phyloP scores from a whole-genome alignment of 2,329 filamentous ascomycete genomes.

The Madurella mycetomatis region DNA sequence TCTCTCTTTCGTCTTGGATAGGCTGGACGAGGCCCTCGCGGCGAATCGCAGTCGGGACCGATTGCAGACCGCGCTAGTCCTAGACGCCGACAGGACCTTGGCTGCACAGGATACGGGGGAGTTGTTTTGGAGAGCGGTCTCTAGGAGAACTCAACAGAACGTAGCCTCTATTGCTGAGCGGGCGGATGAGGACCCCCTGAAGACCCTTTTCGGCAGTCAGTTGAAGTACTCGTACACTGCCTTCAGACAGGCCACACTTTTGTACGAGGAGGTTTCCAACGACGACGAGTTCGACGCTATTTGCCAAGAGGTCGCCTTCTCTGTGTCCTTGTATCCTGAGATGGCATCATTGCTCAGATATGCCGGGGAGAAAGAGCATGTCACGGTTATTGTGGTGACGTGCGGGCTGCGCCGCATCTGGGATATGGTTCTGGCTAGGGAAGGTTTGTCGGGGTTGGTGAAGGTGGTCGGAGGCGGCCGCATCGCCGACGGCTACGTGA shows the following conservation, averaged over 20 bases:
- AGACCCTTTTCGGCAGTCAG: slow-evolving; percentile 40
- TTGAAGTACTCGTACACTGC: slow-evolving; percentile 49
- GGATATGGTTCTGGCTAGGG: slow-evolving; percentile 47
- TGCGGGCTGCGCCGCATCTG: slow-evolving; percentile 51
- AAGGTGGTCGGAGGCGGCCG: slow-evolving; percentile 51
- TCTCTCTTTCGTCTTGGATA: slow-evolving; percentile 24
- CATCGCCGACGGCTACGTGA: slow-evolving; percentile 43
- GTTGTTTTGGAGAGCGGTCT: slow-evolving; percentile 43
- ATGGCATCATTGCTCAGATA: slow-evolving; percentile 41
- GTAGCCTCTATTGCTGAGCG: not conserved
- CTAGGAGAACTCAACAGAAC: not conserved
- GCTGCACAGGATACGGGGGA: slow-evolving; percentile 44
- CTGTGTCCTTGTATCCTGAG: slow-evolving; percentile 43
- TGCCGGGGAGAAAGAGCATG: slow-evolving; percentile 30
- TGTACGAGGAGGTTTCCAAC: slow-evolving; percentile 45
- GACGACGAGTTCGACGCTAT: slow-evolving; percentile 37
- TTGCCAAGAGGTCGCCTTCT: slow-evolving; percentile 24
- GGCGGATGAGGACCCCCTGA: slow-evolving; percentile 6
- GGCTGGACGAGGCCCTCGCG: slow-evolving; percentile 34
- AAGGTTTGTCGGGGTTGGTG: slow-evolving; percentile 39
- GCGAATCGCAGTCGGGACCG: not conserved
- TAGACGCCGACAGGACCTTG: slow-evolving; percentile 58
- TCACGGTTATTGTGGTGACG: slow-evolving; percentile 49
- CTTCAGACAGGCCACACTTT: slow-evolving; percentile 50
- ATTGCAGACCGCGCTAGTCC: slow-evolving; percentile 45